These are phyloP conservation scores for Eucalyptus caleyi DNA, from an alignment of 345 rosid species.

Conservation along the genomic window DNA sequence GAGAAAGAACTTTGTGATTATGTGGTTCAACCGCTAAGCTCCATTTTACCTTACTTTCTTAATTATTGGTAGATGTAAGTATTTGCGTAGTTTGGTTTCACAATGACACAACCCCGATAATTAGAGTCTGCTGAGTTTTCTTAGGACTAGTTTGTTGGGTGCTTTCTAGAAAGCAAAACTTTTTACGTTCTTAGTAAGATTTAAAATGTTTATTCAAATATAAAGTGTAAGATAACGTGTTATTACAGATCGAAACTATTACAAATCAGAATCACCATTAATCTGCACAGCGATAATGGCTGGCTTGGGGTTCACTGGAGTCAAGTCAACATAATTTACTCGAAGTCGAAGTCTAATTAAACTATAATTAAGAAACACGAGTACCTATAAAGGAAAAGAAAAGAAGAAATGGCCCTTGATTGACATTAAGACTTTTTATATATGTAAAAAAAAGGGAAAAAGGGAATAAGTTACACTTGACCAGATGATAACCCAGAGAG, in stretches of 20 bases:
- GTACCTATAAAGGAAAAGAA: background rate
- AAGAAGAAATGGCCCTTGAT: background rate
- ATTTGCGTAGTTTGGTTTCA: background rate
- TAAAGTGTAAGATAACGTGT: background rate
- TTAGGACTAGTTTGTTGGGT: background rate
- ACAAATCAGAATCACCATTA: too few relatives aligned
- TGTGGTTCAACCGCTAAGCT: background rate
- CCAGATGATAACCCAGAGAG: too few relatives aligned
- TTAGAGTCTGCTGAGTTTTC: background rate
- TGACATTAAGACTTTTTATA: too few relatives aligned
- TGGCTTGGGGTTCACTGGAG: background rate
- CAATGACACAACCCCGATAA: background rate
- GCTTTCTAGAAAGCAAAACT: background rate
- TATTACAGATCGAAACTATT: too few relatives aligned
- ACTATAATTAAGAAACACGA: background rate
- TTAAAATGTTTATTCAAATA: background rate
- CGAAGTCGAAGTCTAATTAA: background rate
- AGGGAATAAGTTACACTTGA: too few relatives aligned
- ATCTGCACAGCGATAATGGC: too few relatives aligned
- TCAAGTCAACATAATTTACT: too few relatives aligned
- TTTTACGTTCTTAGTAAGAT: too few relatives aligned
- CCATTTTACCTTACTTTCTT: background rate
- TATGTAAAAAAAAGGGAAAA: too few relatives aligned
- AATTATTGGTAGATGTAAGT: background rate
- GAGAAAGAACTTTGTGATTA: background rate